Percentiles rank a stretch among this genome's conserved stretches.
Conservation (phyloP, 495 filamentous ascomycete genomes). For the Penicillium bialowiezense region DNA sequence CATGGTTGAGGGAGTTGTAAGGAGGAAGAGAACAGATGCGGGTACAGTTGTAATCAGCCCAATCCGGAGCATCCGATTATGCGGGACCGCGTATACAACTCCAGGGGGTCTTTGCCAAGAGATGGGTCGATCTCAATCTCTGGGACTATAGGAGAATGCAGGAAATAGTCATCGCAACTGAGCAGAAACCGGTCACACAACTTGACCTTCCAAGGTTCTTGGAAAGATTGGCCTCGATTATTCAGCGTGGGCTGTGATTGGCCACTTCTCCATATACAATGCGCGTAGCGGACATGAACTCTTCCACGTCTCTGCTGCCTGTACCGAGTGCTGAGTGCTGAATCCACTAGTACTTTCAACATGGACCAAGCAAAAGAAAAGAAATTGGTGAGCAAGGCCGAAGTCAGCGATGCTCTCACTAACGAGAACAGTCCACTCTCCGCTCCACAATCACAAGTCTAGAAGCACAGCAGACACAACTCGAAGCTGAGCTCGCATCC, state of each 20-base stretch:
- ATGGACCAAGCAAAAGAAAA: constrained; percentile 12
- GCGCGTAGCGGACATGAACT: neutral
- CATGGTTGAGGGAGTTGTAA: constrained; percentile 15
- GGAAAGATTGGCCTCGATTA: no score
- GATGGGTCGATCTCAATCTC: neutral
- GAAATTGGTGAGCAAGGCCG: constrained; percentile 16
- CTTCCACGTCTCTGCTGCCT: neutral
- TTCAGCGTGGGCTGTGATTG: constrained; percentile 17
- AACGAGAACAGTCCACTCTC: constrained; percentile 24
- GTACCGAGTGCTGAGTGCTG: no score
- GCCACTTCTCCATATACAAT: neutral
- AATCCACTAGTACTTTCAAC: no score
- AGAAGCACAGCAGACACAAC: constrained; percentile 27
- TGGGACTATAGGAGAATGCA: no score
- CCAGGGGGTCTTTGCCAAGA: no score
- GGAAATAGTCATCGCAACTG: neutral
- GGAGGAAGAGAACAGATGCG: constrained; percentile 10
- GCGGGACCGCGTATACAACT: neutral
- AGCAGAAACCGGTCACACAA: no score
- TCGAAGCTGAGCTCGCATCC: constrained; percentile 32
- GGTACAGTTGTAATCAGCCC: constrained; percentile 9
- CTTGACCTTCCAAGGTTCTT: no score
- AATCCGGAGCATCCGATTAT: constrained; percentile 28
- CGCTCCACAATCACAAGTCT: constrained; percentile 34
- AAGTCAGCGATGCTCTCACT: neutral